Evolutionary conservation across 805 yeast genomes (phyloP).

Genomic region (Hanseniaspora taiwanica): DNA sequence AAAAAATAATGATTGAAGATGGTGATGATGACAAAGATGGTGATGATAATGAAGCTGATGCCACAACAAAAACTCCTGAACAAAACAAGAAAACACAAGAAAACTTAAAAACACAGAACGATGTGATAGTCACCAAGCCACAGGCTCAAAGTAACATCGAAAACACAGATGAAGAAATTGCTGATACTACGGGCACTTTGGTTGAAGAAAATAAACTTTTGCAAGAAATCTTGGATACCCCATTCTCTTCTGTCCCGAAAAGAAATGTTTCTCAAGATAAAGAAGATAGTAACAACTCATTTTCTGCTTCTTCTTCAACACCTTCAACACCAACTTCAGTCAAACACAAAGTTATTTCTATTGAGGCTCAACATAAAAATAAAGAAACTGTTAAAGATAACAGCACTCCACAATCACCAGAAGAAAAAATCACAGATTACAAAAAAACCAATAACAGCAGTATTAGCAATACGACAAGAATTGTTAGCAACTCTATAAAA

Average conservation of each 20-base stretch:
- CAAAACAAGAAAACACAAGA: not conserved
- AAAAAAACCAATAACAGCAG: not conserved
- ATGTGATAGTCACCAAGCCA: too few relatives aligned
- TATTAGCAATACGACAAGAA: constrained; percentile 3
- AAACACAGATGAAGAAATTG: not conserved
- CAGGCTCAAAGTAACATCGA: too few relatives aligned
- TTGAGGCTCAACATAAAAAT: not conserved
- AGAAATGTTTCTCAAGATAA: too few relatives aligned
- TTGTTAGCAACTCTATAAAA: constrained; percentile 10
- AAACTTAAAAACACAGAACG: not conserved
- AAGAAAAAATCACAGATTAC: not conserved
- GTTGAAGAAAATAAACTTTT: not conserved
- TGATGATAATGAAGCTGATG: not conserved
- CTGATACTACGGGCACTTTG: too few relatives aligned
- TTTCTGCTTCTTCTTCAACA: too few relatives aligned
- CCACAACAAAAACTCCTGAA: too few relatives aligned
- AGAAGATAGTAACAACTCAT: too few relatives aligned
- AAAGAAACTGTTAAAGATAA: not conserved
- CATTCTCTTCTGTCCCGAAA: not conserved
- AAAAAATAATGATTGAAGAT: not conserved
- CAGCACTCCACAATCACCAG: not conserved
- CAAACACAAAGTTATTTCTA: too few relatives aligned
- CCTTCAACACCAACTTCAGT: too few relatives aligned
- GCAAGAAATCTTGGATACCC: not conserved
- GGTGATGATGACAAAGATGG: constrained; percentile 3